Base-by-base conservation (phyloP, 2,329 filamentous ascomycete species). In the Hymenoscyphus scutula region DNA sequence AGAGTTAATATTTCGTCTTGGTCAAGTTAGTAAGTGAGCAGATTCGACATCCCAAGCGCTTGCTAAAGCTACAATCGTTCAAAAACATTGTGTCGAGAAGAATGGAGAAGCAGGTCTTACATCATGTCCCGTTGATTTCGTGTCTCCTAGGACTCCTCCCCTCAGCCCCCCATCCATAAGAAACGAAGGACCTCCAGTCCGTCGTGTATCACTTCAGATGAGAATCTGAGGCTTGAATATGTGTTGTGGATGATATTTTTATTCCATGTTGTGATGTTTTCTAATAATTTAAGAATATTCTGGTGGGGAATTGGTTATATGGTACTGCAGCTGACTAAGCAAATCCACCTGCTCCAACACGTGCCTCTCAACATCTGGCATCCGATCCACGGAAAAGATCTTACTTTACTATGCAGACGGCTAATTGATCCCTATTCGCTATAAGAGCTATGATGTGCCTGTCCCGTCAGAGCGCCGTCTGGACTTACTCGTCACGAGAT, bases 1-100 rank as follows among this genome's bases (percentile, higher is more conserved):
- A n/a, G 53, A 55, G 29, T 29, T 55, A 55, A 55, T 55, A 55
- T 29, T 55, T 32, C 53, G 53, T 29, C 53, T 55, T 55, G 23
- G 53, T 55, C 53, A 55, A 55, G 29, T 32, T 29, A 55, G 53
- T 55, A 55, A 55, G 53, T 55, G 15, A 55, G 23, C 53, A 32
- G 23, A 17, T 29, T 55, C 29, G 53, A 55, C 53, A 27, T 55
- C 29, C 17, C 13, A 23, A 29, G 29, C 29, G 29, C 17, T 32
- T 55, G n/a, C 53, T 55, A 55, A 55, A 29, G 23, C 29, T 32
- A 29, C 13, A 32, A 29, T 55, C 53, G 53, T 55, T 55, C 23
- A 55, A 55, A 29, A 32, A 55, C 53, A 55, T 29, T 55, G 7
- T 55, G 15, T 55, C 29, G 53, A 55, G 53, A 29, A 32, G 53